Conservation (phyloP, 257 asterid species). For the Ajuga chamaepitys region DNA sequence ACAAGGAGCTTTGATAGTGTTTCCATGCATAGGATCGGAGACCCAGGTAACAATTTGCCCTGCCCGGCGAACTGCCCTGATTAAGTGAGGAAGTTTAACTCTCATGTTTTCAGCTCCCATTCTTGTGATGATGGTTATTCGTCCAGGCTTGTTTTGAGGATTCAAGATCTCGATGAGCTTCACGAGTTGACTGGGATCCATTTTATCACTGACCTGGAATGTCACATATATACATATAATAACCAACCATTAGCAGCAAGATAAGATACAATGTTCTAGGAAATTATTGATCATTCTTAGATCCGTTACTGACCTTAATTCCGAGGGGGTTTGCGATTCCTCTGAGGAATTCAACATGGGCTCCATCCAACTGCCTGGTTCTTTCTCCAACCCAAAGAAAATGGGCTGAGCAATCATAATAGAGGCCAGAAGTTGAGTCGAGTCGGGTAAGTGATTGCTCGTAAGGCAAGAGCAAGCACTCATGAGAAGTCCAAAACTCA, state of each 20-base stretch:
- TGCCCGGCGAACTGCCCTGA: constrained; percentile 75
- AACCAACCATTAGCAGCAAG: constrained; percentile 5
- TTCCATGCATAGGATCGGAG: constrained; percentile 88
- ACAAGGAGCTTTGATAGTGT: constrained; percentile 88
- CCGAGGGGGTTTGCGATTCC: constrained; percentile 82
- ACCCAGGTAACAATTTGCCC: constrained; percentile 88
- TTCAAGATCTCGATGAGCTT: constrained; percentile 72
- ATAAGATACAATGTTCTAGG: too few species aligned
- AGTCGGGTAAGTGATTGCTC: constrained; percentile 72
- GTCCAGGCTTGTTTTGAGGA: constrained; percentile 66
- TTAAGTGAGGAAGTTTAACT: constrained; percentile 75
- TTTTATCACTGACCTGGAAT: constrained; percentile 68
- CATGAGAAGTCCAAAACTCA: constrained; percentile 80
- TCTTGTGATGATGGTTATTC: constrained; percentile 75
- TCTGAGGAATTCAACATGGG: constrained; percentile 73
- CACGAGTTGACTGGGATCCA: constrained; percentile 67
- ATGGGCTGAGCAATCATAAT: constrained; percentile 80
- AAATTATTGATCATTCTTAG: too few species aligned
- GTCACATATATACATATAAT: neutral
- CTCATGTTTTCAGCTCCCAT: constrained; percentile 96
- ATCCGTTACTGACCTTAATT: constrained; percentile 54
- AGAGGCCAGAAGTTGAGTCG: constrained; percentile 71
- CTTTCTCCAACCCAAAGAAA: constrained; percentile 78
- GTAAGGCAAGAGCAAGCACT: constrained; percentile 74
- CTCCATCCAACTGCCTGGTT: constrained; percentile 75